Percentiles rank a stretch among this genome's conserved stretches.
Evolutionary conservation across 208 protist genomes (phyloP).

Genomic region (Leptomonas pyrrhocoris): DNA sequence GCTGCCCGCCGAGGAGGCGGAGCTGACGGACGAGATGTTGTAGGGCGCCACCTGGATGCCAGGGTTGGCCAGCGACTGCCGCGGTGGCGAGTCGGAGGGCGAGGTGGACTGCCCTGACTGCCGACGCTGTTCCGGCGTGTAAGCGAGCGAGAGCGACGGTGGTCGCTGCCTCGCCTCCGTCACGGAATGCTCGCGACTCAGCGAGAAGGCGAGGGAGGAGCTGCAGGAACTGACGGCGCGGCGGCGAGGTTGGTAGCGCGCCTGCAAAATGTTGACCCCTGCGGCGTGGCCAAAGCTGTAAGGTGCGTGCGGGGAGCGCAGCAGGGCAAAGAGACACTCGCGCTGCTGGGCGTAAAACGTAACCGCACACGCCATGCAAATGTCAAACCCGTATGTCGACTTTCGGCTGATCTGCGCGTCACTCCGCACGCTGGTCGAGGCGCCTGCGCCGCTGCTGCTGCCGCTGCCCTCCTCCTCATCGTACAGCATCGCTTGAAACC

Average conservation of each 20-base stretch:
- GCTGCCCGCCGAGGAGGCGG: slow-evolving; percentile 8
- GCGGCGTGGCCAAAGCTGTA: slow-evolving; percentile 43
- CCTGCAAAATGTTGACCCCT: slow-evolving; percentile 34
- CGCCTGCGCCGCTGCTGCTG: background rate
- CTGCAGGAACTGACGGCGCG: background rate
- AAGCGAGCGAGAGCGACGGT: background rate
- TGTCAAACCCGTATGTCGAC: slow-evolving; percentile 58
- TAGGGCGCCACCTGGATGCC: slow-evolving; percentile 1
- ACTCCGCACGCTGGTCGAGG: slow-evolving; percentile 35
- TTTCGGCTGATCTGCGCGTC: slow-evolving; percentile 41
- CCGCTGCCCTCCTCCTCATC: slow-evolving; percentile 30
- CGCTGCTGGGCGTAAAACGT: slow-evolving; percentile 51
- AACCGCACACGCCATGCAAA: slow-evolving; percentile 68
- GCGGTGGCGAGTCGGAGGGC: background rate
- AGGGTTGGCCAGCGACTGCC: background rate
- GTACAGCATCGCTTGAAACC: slow-evolving; percentile 69
- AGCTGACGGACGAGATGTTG: slow-evolving; percentile 10
- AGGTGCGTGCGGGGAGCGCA: slow-evolving; percentile 25
- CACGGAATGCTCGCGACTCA: background rate
- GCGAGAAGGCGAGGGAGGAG: slow-evolving; percentile 1
- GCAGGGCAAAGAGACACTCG: slow-evolving; percentile 18
- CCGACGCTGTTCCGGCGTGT: background rate
- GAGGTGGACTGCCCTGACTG: slow-evolving; percentile 6
- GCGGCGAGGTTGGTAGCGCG: slow-evolving; percentile 14
- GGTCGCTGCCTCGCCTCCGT: background rate